Base-by-base conservation (phyloP, 2,329 filamentous ascomycete species). In the Chrysoporthe deuterocubensis region DNA sequence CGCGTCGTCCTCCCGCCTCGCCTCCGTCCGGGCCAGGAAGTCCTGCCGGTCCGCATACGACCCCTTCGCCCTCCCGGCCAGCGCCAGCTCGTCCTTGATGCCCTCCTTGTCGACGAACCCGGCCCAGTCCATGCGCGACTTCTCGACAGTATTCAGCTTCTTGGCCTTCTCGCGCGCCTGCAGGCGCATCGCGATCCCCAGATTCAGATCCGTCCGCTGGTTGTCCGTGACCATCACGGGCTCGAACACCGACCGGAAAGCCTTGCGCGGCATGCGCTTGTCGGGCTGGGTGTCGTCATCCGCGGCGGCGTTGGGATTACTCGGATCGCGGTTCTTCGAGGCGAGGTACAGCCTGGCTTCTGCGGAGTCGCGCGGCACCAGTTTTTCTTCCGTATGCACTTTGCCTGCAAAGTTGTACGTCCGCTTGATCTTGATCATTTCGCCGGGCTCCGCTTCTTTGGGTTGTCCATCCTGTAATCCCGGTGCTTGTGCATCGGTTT, bases 371-470 rank as follows among this genome's bases (percentile, higher is more conserved):
- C 86, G 83, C 3, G 87, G 81, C 1, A 93, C 89, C 13, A 89
- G 79, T 75, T 92, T 92, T 75, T 92, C 89, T 74, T 93, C 91
- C 0, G 85, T 90, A 73, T 91, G 88, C 14, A 90, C 83, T 73
- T 90, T 87, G 42, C 91, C 91, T 46, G 91, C 91, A 72, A 93
- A 93, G 73, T 90, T 91, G 78, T 92, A 93, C 16, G 87, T 90
- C 42, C 90, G 88, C 73, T 89, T 91, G 70, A 93, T 90, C 69
- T 84, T 85, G 72, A 93, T 82, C 79, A 82, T 83, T 5, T 79
- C 76, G 2, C 78, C 71, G 5, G 76, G 60, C 1, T 78, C 76
- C 37, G 43, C 69, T 67, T 32, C 63, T 67, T 62, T 66, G 48
- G 26, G 58, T 40, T 58, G n/a, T 71, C 72, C 62, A 62, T 71